A percentile compares a stretch with the other conserved stretches of the same genome.
Conservation (phyloP, 805 yeast genomes). For the Candida insectorum region DNA sequence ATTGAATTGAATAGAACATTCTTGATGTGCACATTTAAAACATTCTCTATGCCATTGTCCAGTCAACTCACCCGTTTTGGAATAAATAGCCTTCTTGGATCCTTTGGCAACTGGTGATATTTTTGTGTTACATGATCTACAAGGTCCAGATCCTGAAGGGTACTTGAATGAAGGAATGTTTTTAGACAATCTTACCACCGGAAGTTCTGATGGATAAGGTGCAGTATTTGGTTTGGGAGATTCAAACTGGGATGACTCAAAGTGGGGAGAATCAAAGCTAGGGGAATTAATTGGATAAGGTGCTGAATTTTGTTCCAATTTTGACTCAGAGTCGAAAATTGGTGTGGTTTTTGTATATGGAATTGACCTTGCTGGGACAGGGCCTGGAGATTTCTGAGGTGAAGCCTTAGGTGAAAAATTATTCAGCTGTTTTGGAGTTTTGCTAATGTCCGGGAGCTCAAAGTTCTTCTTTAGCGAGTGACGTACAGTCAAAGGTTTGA, state of each 20-base stretch:
- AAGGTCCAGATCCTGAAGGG: slow-evolving; percentile 73
- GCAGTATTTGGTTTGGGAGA: not conserved
- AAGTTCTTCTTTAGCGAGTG: slow-evolving; percentile 9
- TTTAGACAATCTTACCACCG: slow-evolving; percentile 4
- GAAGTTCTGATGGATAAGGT: not conserved
- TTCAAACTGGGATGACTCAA: not conserved
- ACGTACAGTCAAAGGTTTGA: slow-evolving; percentile 19
- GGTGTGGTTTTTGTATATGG: not conserved
- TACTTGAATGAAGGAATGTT: slow-evolving; percentile 14
- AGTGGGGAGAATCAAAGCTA: not conserved
- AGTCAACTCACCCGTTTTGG: slow-evolving; percentile 77
- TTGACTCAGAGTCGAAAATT: too few relatives aligned
- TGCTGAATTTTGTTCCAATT: not conserved
- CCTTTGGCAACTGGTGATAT: slow-evolving; percentile 43
- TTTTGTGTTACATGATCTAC: slow-evolving; percentile 65
- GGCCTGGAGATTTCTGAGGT: not conserved
- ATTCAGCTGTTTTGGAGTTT: slow-evolving; percentile 7
- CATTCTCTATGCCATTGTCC: slow-evolving; percentile 96
- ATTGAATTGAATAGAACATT: slow-evolving; percentile 56
- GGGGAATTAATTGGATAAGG: not conserved
- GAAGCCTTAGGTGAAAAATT: not conserved
- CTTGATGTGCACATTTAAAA: slow-evolving; percentile 58
- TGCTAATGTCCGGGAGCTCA: slow-evolving; percentile 11
- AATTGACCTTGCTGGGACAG: not conserved
- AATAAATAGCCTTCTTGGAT: slow-evolving; percentile 61